Base-by-base conservation (phyloP, 208 protist species). In the Acanthamoeba divionensis region DNA sequence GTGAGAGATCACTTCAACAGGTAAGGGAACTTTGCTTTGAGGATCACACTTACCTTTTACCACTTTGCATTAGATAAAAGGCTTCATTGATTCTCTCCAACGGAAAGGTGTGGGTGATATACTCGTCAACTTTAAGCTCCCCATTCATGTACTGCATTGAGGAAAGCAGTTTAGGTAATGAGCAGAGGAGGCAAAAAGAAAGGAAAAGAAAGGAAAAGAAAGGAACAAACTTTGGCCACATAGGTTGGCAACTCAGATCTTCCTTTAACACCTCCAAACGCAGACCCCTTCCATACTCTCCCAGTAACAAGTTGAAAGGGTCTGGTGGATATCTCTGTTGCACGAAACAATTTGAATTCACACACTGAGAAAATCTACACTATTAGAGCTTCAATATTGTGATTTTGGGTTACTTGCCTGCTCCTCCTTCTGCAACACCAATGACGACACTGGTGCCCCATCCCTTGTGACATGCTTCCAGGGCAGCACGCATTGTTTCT, bases 221-320 rank as follows among this genome's bases (percentile, higher is more conserved):
- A 3, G 21, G 4, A 21, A 48, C 48, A 69, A 3, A 86, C 47
- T 41, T 79, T 90, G 6, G 95, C 91, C 8, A 97, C 93, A 33
- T 95, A 69, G 29, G 21, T 66, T 41, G 95, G 94, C 7, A 97
- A 18, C 75, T 95, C 52, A n/a, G 88, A 62, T 45, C 95, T 75
- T 45, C 89, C 86, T 77, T 96, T 97, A 13, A 89, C 54, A 75
- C 96, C 96, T 66, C 96, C 96, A 73, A 97, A 97, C 9, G 96
- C 96, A 36, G 95, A 93, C 33, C 96, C 96, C 50, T 93, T 91
- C 95, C 96, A 97, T 33, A 91, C 79, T 54, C 95, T 90, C 50
- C 96, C 96, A 52, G 96, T 97, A 2, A 97, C 94, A 0, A 96
- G 83, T 92, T 96, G 93, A 92, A 98, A 98, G 36, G 96, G 96